Conservation (phyloP, 257 asterid genomes). For the Primulina tabacum region DNA sequence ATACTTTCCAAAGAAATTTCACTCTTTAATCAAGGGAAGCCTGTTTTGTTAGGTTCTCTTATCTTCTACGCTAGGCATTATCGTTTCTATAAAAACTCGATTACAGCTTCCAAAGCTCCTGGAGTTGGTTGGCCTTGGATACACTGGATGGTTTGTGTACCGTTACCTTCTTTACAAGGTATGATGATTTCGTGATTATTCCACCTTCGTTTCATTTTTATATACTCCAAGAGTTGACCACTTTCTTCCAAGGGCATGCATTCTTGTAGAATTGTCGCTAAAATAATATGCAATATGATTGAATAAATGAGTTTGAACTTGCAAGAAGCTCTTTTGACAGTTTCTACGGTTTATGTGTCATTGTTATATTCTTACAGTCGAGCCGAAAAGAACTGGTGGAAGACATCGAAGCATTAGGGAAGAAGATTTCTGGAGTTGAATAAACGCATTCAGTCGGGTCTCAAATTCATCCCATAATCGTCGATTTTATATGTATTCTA, state of each 20-base stretch:
- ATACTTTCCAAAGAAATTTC: slow-evolving; percentile 22
- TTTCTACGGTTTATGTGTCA: neutral
- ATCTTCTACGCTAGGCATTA: neutral
- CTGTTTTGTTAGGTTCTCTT: neutral
- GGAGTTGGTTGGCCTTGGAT: slow-evolving; percentile 98
- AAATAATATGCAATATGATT: neutral
- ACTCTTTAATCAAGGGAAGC: too few relatives aligned
- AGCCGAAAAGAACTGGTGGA: slow-evolving; percentile 84
- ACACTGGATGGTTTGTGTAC: slow-evolving; percentile 98
- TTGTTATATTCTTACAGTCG: slow-evolving; percentile 45
- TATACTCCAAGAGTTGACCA: too few relatives aligned
- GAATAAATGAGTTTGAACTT: too few relatives aligned
- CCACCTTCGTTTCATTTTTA: too few relatives aligned
- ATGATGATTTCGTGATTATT: neutral
- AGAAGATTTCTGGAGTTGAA: slow-evolving; percentile 84
- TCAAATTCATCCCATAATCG: neutral
- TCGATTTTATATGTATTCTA: neutral
- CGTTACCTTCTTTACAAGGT: slow-evolving; percentile 99
- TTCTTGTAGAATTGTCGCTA: neutral
- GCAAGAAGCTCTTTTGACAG: neutral
- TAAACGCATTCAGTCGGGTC: slow-evolving; percentile 18
- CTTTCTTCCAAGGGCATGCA: too few relatives aligned
- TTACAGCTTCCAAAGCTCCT: slow-evolving; percentile 88
- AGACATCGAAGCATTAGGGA: slow-evolving; percentile 78
- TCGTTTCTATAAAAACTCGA: neutral